phyloP scores from a whole-genome alignment of 2,329 filamentous ascomycete genomes.

The Xylaria polymorpha region DNA sequence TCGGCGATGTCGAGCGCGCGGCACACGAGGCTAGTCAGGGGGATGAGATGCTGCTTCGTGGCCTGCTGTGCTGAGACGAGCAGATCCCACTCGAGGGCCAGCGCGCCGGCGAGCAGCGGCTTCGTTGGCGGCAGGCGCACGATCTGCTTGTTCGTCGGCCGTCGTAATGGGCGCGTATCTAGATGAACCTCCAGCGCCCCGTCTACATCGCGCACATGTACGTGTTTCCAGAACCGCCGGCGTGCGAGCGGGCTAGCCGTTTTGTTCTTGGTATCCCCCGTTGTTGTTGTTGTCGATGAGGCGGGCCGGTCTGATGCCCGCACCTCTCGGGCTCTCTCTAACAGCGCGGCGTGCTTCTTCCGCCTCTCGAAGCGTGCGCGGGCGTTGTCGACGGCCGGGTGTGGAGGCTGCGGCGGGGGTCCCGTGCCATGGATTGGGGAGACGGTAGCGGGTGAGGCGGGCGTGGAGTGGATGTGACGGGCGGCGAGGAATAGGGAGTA shows the following conservation, averaged over 20 bases:
- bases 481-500: conserved; percentile 41
- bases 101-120: conserved; percentile 81
- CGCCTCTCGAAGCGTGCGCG: conserved; percentile 61
- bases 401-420: conserved; percentile 68
- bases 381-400: conserved; percentile 54
- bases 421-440: conserved; percentile 66
- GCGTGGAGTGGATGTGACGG: conserved; percentile 49
- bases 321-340: conserved; percentile 63
- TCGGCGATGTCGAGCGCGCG: conserved; percentile 83
- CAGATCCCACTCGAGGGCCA: conserved; percentile 94
- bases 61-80: conserved; percentile 85
- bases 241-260: conserved; percentile 58
- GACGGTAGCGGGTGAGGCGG: conserved; percentile 58
- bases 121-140: conserved; percentile 80
- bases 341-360: conserved; percentile 65
- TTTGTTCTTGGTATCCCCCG: conserved; percentile 1
- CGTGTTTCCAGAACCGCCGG: conserved; percentile 91
- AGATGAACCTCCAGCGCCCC: conserved; percentile 75
- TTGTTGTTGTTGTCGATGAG: neutral
- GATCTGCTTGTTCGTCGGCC: conserved; percentile 76
- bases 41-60: conserved; percentile 86
- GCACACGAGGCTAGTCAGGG: conserved; percentile 85
- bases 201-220: conserved; percentile 73
- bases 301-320: conserved; percentile 49
- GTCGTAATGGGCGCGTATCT: conserved; percentile 82